Evolutionary conservation across 163 green algal genomes (phyloP), one percentile per base, ranked within the genome.

Genomic region (Coccomyxa subellipsoidea): DNA sequence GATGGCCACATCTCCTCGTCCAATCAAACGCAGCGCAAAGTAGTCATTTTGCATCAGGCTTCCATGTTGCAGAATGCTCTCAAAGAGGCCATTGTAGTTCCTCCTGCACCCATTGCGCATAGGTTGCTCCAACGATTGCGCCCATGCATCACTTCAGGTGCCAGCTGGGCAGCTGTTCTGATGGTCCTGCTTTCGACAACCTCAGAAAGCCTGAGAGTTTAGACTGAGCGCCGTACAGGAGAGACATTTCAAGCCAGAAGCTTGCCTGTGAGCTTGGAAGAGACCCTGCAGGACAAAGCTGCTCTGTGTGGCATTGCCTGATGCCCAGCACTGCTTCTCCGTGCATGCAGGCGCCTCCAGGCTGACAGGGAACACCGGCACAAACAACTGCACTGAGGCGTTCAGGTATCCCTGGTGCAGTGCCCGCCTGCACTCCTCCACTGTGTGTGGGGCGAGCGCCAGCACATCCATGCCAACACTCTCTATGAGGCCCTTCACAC

Each of bases 41-140:
- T 38, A 1, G 8, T 29, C 2, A 23, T 31, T 27, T 23, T 40
- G 27, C 77, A 73, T 72, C 2, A 81, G 32, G 27, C 18, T 32
- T 23, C 39, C n/a, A 12, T 38, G 69, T 9, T 32, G 15, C 25
- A n/a, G 29, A 25, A 81, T 39, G n/a, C 32, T 47, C 7, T 72
- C 47, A 73, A 81, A 81, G 1, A 81, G 18, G 23, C 31, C 35
- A 27, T 29, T n/a, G 47, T 81, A 81, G 77, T 81, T 73, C 2
- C 77, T 40, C 77, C 77, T 81, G 77, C 47, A 54, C 38, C 12
- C n/a, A n/a, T n/a, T n/a, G n/a, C n/a, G n/a, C n/a, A n/a, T n/a
- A n/a, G n/a, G n/a, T n/a, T n/a, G n/a, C n/a, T n/a, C n/a, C n/a
- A n/a, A n/a, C n/a, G n/a, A n/a, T n/a, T n/a, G n/a, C n/a, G n/a